These are phyloP conservation scores for Physaria fendleri DNA, from an alignment of 345 rosid genomes.

Conservation along the genomic window DNA sequence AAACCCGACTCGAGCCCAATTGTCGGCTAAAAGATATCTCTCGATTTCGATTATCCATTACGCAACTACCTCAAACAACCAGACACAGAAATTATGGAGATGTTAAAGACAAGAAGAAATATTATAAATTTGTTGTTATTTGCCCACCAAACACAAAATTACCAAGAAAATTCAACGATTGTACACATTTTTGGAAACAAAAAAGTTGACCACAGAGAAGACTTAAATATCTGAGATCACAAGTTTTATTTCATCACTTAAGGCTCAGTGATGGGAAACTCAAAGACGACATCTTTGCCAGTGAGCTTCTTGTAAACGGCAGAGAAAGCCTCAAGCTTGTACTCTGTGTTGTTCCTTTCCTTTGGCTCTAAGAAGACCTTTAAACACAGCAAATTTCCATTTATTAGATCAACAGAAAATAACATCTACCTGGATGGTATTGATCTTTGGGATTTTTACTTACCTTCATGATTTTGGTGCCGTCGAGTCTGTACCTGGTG, in stretches of 20 bases:
- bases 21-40: too few species aligned
- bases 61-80: too few species aligned
- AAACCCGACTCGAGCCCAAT: too few species aligned
- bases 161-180: neutral
- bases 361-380: constrained; percentile 83
- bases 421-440: neutral
- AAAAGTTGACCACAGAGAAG: neutral
- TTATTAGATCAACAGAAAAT: neutral
- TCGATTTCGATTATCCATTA: too few species aligned
- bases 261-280: constrained; percentile 58
- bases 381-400: neutral
- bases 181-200: neutral
- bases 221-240: neutral
- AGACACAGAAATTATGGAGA: too few species aligned
- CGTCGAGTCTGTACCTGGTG: constrained; percentile 63
- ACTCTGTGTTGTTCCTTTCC: constrained; percentile 72
- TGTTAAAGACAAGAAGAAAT: too few species aligned
- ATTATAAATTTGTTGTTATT: too few species aligned
- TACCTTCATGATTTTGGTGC: constrained; percentile 83
- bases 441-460: neutral
- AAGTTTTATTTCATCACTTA: constrained; percentile 21
- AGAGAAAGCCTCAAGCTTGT: constrained; percentile 69
- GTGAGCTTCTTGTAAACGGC: constrained; percentile 82
- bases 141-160: neutral
- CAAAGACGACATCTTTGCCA: constrained; percentile 76